Evolutionary conservation across 1,284 basidiomycete genomes (phyloP).

Genomic region (Amylostereum areolatum): DNA sequence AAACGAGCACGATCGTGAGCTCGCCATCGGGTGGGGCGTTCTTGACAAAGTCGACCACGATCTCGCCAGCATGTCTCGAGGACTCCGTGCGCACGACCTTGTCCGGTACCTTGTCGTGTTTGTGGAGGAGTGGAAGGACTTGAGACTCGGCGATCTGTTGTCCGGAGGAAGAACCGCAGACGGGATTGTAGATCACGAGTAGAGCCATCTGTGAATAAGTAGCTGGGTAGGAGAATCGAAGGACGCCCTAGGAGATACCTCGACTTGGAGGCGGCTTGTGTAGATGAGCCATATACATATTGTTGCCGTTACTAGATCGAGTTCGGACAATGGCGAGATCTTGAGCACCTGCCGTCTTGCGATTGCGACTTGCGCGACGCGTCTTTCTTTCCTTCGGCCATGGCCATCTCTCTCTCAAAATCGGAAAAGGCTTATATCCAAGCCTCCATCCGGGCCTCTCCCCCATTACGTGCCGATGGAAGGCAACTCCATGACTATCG

Average conservation of each 20-base stretch:
- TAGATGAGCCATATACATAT: too few species aligned
- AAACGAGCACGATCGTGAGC: slow-evolving; percentile 58
- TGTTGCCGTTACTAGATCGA: too few species aligned
- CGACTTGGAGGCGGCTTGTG: too few species aligned
- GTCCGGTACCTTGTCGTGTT: slow-evolving; percentile 30
- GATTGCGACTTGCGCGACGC: slow-evolving; percentile 5
- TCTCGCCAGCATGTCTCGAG: slow-evolving; percentile 52
- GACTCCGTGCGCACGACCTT: slow-evolving; percentile 45
- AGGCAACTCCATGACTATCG: slow-evolving; percentile 59
- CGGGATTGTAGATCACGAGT: slow-evolving; percentile 46
- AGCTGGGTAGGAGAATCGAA: too few species aligned
- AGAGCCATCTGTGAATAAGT: slow-evolving; percentile 27
- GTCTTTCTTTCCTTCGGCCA: slow-evolving; percentile 25
- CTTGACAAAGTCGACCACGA: slow-evolving; percentile 39
- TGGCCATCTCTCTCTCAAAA: slow-evolving; percentile 50
- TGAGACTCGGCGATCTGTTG: slow-evolving; percentile 46
- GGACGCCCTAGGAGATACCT: too few species aligned
- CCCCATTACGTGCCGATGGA: slow-evolving; percentile 62
- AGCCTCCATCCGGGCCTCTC: slow-evolving; percentile 46
- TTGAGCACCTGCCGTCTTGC: too few species aligned
- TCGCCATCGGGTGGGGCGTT: slow-evolving; percentile 14
- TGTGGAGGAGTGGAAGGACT: slow-evolving; percentile 59
- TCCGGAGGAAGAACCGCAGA: slow-evolving; percentile 36
- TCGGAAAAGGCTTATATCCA: slow-evolving; percentile 72
- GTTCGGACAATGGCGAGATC: too few species aligned